These are phyloP conservation scores for Athelia sp. DNA, from an alignment of 1,284 basidiomycete genomes.

Conservation along the genomic window DNA sequence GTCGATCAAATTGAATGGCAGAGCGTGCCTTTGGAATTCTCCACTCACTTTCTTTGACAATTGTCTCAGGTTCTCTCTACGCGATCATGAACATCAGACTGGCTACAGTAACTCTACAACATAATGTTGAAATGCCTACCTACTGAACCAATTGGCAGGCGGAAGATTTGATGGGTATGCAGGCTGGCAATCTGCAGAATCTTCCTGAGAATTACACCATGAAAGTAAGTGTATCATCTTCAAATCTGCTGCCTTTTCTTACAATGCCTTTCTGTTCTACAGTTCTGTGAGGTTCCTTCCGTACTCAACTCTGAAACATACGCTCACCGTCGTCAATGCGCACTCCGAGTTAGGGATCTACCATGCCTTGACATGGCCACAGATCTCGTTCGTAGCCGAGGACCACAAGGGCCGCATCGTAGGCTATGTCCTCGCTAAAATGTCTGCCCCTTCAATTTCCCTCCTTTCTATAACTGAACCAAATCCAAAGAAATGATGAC, in stretches of 20 bases:
- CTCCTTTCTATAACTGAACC: too few species aligned
- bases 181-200: slow-evolving; percentile 77
- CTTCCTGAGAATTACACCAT: slow-evolving; percentile 46
- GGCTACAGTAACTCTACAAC: slow-evolving; percentile 26
- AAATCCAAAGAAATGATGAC: slow-evolving; percentile 35
- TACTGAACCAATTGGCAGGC: slow-evolving; percentile 40
- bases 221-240: not conserved
- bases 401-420: slow-evolving; percentile 87
- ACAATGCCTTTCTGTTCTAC: slow-evolving; percentile 73
- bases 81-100: slow-evolving; percentile 23
- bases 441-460: slow-evolving; percentile 66
- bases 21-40: too few species aligned
- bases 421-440: slow-evolving; percentile 93
- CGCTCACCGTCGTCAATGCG: not conserved
- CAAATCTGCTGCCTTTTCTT: not conserved
- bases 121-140: too few species aligned
- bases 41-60: too few species aligned
- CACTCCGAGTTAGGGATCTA: slow-evolving; percentile 66
- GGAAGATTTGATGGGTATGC: slow-evolving; percentile 78
- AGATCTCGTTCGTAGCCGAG: slow-evolving; percentile 92
- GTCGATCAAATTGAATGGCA: too few species aligned
- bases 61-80: too few species aligned
- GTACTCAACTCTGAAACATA: not conserved
- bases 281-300: slow-evolving; percentile 64
- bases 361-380: slow-evolving; percentile 89